Evolutionary conservation across 345 rosid species (phyloP).

Genomic region (Eucalyptus sideroxylon): DNA sequence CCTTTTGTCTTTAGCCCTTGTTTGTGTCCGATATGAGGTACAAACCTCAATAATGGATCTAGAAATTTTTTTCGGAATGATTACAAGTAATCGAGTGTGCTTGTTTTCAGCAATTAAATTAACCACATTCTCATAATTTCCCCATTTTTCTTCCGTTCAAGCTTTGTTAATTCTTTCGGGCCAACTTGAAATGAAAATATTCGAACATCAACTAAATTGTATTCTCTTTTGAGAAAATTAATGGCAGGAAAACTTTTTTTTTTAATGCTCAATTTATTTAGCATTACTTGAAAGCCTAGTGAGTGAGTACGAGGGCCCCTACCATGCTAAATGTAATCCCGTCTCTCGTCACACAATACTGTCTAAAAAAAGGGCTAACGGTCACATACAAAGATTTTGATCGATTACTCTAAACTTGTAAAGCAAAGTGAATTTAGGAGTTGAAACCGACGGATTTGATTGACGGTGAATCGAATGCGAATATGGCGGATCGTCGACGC

Average conservation of each 20-base stretch:
- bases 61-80: neutral
- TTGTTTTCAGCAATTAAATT: neutral
- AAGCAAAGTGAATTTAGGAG: neutral
- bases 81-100: neutral
- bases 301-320: neutral
- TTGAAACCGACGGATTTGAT: neutral
- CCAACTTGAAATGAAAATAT: neutral
- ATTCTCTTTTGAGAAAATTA: neutral
- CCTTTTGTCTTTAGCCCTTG: neutral
- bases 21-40: neutral
- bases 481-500: neutral
- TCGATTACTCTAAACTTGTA: neutral
- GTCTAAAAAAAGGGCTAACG: fast-evolving
- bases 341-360: neutral
- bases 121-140: neutral
- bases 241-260: neutral
- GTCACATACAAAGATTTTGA: neutral
- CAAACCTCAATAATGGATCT: neutral
- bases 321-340: neutral
- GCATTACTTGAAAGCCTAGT: neutral
- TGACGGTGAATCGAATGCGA: neutral
- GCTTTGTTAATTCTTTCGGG: neutral
- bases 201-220: neutral
- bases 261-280: neutral
- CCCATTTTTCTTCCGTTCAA: neutral